phyloP scores from a whole-genome alignment of 805 yeast genomes.

The Pichia ethanolica region DNA sequence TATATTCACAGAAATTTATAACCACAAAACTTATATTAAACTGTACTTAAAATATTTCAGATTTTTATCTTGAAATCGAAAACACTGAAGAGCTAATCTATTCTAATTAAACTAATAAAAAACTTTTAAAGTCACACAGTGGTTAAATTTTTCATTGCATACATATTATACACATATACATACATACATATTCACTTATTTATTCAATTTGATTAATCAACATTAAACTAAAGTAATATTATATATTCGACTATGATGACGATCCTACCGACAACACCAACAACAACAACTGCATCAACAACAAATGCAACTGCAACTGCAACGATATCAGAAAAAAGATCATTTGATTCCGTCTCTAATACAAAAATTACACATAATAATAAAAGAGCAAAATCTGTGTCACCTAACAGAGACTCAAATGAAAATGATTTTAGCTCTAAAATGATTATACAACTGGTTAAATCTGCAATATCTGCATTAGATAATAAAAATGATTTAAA shows the following conservation, averaged over 20 bases:
- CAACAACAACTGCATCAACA: background rate
- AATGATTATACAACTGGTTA: conserved; percentile 34
- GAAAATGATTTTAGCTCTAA: conserved; percentile 3
- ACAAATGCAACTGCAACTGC: background rate
- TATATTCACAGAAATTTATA: too few species aligned
- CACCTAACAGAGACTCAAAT: background rate
- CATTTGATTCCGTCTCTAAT: background rate
- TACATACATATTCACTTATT: too few species aligned
- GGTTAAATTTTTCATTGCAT: too few species aligned
- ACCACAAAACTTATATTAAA: too few species aligned
- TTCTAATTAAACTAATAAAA: too few species aligned
- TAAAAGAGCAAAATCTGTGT: background rate
- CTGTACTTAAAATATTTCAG: too few species aligned
- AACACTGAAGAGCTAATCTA: too few species aligned
- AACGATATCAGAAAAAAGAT: background rate
- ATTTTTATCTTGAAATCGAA: too few species aligned
- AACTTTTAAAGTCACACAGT: too few species aligned
- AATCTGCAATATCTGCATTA: conserved; percentile 62
- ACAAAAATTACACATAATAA: background rate
- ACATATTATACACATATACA: too few species aligned
- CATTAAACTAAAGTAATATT: too few species aligned
- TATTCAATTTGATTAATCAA: too few species aligned
- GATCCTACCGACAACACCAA: background rate
- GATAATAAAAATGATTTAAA: conserved; percentile 40
- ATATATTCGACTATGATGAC: conserved; percentile 4